Evolutionary conservation across 306 rosid genomes (phyloP).

Genomic region (Cicer yamashitae): DNA sequence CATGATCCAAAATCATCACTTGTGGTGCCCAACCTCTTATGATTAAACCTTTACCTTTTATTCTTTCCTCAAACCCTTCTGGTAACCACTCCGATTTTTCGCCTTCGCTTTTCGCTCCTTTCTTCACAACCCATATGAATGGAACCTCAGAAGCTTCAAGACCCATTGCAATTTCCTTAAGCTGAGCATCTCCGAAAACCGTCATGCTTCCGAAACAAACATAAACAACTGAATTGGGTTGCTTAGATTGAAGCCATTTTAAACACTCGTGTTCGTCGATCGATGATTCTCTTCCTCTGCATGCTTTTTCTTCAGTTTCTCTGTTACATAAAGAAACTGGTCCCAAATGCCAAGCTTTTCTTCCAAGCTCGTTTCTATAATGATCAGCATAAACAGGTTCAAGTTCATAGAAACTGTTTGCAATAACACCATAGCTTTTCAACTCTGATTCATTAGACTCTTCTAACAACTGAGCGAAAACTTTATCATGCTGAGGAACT

Average conservation of each 20-base stretch:
- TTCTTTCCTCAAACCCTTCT: constrained; percentile 54
- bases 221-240: constrained; percentile 53
- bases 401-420: constrained; percentile 60
- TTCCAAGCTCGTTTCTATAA: constrained; percentile 52
- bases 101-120: neutral
- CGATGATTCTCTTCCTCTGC: constrained; percentile 50
- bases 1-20: constrained; percentile 53
- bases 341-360: constrained; percentile 68
- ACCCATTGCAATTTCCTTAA: constrained; percentile 55
- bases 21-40: constrained; percentile 63
- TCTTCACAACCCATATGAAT: constrained; percentile 59
- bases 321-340: constrained; percentile 52
- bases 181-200: constrained; percentile 45
- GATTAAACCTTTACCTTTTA: constrained; percentile 45
- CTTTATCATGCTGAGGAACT: constrained; percentile 11
- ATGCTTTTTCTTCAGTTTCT: constrained; percentile 46
- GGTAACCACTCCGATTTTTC: constrained; percentile 45
- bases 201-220: constrained; percentile 55
- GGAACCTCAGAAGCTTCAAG: constrained; percentile 51
- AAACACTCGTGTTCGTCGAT: constrained; percentile 52
- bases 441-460: constrained; percentile 41
- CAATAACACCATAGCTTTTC: constrained; percentile 55
- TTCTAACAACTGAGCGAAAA: neutral
- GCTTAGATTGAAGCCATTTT: constrained; percentile 54
- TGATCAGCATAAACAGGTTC: constrained; percentile 63